A percentile compares a stretch with the other conserved stretches of the same genome.
Conservation (phyloP, 1,284 basidiomycete species). For the Papiliotrema flavescens region DNA sequence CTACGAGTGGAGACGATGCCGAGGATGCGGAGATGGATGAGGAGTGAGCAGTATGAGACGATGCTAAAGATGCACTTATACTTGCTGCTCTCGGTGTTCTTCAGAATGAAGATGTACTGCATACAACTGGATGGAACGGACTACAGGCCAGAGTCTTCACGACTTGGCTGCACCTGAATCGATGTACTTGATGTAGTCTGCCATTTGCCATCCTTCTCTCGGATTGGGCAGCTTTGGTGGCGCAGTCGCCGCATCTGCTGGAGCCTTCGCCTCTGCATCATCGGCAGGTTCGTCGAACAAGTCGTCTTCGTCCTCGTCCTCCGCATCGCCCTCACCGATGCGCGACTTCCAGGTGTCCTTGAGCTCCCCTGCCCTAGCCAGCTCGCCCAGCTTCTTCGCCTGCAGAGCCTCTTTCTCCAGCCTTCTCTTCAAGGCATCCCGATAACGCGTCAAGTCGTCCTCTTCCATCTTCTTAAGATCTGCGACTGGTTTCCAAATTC, state of each 20-base stretch:
- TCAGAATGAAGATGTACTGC: too few relatives aligned
- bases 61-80: too few relatives aligned
- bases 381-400: slow-evolving; percentile 14
- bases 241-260: slow-evolving; percentile 12
- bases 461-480: neutral
- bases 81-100: too few relatives aligned
- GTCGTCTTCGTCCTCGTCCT: slow-evolving; percentile 24
- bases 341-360: slow-evolving; percentile 19
- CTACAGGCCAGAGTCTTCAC: neutral
- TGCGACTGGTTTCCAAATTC: slow-evolving; percentile 12
- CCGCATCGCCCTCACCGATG: slow-evolving; percentile 15
- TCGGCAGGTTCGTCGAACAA: slow-evolving; percentile 23
- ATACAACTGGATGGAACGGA: neutral
- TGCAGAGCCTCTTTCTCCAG: slow-evolving; percentile 9
- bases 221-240: slow-evolving; percentile 15
- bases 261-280: slow-evolving; percentile 9
- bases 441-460: neutral
- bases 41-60: slow-evolving; percentile 1
- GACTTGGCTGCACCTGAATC: slow-evolving; percentile 25
- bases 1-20: slow-evolving; percentile 2
- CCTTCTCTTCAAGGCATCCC: neutral
- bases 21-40: slow-evolving; percentile 11
- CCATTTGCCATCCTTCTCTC: slow-evolving; percentile 27
- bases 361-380: slow-evolving; percentile 16
- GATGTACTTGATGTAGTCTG: slow-evolving; percentile 35